Evolutionary conservation across 1,284 basidiomycete genomes (phyloP).

Genomic region (Rhodotorula sp.): DNA sequence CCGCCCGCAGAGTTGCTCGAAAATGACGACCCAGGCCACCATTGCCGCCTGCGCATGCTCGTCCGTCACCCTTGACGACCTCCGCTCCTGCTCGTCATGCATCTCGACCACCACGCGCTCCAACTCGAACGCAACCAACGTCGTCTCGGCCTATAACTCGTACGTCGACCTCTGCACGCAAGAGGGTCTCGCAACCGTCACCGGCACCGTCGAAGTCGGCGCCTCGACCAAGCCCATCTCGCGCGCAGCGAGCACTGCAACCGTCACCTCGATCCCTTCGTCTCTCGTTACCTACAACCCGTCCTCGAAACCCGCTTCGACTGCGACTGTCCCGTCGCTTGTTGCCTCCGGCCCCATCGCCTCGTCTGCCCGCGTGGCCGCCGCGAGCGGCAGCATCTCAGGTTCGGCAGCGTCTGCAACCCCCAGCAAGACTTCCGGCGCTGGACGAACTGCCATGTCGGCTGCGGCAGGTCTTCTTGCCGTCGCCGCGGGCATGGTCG

Average conservation of each 20-base stretch:
- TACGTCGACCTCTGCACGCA: conserved; percentile 37
- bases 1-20: conserved; percentile 23
- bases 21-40: conserved; percentile 14
- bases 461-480: no score
- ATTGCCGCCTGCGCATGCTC: conserved; percentile 40
- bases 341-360: conserved; percentile 8
- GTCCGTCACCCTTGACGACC: conserved; percentile 24
- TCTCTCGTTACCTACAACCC: conserved; percentile 17
- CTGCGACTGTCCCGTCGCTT: conserved; percentile 19
- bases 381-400: background rate
- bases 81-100: conserved; percentile 30
- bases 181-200: conserved; percentile 36
- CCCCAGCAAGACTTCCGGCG: no score
- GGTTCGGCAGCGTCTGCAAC: no score
- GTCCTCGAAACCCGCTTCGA: conserved; percentile 3
- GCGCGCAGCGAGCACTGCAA: conserved; percentile 6
- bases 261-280: conserved; percentile 1
- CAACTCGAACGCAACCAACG: conserved; percentile 16
- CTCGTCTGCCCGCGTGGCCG: conserved; percentile 10
- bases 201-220: conserved; percentile 36
- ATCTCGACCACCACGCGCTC: conserved; percentile 23
- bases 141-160: conserved; percentile 35
- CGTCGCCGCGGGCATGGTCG: no score
- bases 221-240: conserved; percentile 15
- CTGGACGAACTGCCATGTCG: no score